These are phyloP conservation scores for Gastroboletus turbinatus DNA, from an alignment of 1,284 basidiomycete genomes.

Conservation along the genomic window DNA sequence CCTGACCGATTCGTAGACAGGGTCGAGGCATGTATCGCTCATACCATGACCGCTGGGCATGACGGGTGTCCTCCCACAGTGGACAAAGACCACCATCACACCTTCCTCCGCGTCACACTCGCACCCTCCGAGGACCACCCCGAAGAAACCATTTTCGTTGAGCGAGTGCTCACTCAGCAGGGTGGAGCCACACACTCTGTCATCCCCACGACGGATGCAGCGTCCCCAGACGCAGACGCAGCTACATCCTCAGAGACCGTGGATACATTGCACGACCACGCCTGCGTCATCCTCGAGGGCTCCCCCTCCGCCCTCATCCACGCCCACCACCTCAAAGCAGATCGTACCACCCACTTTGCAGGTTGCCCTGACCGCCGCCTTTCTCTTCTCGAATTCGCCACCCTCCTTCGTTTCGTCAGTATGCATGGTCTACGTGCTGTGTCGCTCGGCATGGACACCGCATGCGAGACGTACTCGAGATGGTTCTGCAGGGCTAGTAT, in stretches of 20 bases:
- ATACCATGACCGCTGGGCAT: background rate
- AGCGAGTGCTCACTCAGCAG: background rate
- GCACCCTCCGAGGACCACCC: background rate
- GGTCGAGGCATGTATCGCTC: background rate
- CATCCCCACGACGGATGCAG: background rate
- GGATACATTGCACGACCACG: background rate
- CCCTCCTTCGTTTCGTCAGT: constrained; percentile 8
- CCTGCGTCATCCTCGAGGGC: background rate
- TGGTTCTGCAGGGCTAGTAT: constrained; percentile 10
- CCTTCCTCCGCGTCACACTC: background rate
- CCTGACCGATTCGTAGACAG: background rate
- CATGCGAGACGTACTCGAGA: constrained; percentile 11
- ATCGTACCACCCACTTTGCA: background rate
- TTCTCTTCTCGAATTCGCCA: constrained; percentile 9
- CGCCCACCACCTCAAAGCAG: background rate
- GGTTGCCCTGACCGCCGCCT: background rate
- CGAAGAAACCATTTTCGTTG: background rate
- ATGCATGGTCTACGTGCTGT: background rate
- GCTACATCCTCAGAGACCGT: background rate
- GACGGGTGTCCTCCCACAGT: background rate
- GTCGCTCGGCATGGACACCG: constrained; percentile 10
- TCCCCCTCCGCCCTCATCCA: background rate
- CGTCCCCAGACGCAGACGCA: background rate
- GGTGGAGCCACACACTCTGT: background rate
- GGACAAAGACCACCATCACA: background rate